Evolutionary conservation across 202 grass and related monocot genomes (phyloP), one percentile per base, ranked within the genome.

Genomic region (Setaria italica): DNA sequence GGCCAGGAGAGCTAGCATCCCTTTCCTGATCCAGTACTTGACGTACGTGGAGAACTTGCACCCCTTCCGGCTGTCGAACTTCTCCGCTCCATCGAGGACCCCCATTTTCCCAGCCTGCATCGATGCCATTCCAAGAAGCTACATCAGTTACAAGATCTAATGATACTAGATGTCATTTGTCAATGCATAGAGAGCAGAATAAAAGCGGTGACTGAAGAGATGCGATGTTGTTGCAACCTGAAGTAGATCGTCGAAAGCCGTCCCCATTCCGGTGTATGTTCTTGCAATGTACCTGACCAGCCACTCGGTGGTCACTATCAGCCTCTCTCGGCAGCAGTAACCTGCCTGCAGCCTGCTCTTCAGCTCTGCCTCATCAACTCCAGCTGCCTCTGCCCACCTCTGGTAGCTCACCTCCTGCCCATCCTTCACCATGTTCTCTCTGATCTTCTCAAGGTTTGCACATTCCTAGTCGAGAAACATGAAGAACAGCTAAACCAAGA

Each of bases 11-110:
- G 91, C 86, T 58, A 95, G 78, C 84, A 95, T 93, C 62, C 91
- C 82, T 85, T 95, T 98, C 85, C 89, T 90, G 58, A 98, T 98
- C 93, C 95, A 98, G 77, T 95, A 93, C 82, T 87, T 87, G 53
- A 95, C 82, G 77, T 98, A 98, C 3, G 89, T 92, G 47, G 95
- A 95, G 90, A 98, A 98, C 58, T 87, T 92, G 81, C 79, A 89
- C 46, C 93, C 95, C 69, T 85, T 92, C 30, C 80, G 76, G 67
- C 66, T 88, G 78, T 95, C 90, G 64, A 94, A 98, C 82, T 85
- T 98, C 79, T 95, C 95, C 1, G 93, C 93, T 8, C 95, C 95
- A 76, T 90, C 86, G 49, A 98, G 92, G 48, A 98, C 91, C 17
- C 93, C 95, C 51, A 88, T 82, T 84, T 89, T 92, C 70, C 93